These are phyloP conservation scores for Tuber calosporum DNA, from an alignment of 495 filamentous ascomycete genomes.

Conservation along the genomic window DNA sequence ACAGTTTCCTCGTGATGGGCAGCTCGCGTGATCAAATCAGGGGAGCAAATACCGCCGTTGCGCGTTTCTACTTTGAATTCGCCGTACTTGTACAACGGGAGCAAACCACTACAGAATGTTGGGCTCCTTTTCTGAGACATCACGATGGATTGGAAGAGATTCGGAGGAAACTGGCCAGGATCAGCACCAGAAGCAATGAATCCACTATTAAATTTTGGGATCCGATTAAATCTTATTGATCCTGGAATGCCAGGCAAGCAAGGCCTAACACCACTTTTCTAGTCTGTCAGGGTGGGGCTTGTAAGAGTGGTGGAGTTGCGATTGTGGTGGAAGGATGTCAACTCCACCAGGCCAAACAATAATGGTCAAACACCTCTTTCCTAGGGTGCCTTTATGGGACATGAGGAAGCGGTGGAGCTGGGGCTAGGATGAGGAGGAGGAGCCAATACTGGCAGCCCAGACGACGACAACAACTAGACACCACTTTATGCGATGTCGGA, in stretches of 20 bases:
- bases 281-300: background rate
- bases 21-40: background rate
- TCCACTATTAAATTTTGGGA: background rate
- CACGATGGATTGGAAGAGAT: background rate
- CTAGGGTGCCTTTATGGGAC: background rate
- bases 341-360: background rate
- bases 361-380: background rate
- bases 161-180: background rate
- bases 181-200: background rate
- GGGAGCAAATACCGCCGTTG: background rate
- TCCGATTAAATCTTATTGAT: background rate
- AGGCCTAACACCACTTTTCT: background rate
- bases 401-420: background rate
- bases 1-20: background rate
- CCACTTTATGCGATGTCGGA: background rate
- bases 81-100: background rate
- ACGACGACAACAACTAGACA: background rate
- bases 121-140: background rate
- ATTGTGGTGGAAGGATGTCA: background rate
- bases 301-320: background rate
- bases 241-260: background rate
- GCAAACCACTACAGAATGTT: background rate
- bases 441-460: background rate
- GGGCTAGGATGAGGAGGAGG: background rate
- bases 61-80: background rate